Conservation (phyloP, 1,284 basidiomycete species). For the Cystobasidium pallidum region DNA sequence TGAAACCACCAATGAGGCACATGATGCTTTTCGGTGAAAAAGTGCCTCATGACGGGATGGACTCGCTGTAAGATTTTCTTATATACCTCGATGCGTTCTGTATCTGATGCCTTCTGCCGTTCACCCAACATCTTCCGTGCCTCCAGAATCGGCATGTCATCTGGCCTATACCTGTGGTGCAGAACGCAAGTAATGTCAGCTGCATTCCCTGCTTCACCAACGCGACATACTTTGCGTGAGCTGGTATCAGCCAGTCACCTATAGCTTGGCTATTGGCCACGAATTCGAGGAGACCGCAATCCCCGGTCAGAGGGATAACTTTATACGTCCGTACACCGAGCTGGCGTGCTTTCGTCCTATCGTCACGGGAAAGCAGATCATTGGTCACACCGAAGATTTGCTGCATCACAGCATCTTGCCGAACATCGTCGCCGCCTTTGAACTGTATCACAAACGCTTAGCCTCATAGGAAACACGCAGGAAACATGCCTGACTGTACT, state of each 20-base stretch:
- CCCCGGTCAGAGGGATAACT: constrained; percentile 79
- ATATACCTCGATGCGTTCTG: constrained; percentile 59
- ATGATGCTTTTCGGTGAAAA: constrained; percentile 86
- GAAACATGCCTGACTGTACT: constrained; percentile 53
- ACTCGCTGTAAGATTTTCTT: constrained; percentile 64
- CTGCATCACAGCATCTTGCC: constrained; percentile 98
- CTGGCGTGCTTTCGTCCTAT: constrained; percentile 72
- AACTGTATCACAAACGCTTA: too few species aligned
- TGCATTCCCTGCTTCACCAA: not conserved
- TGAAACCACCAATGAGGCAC: constrained; percentile 87
- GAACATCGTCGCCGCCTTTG: constrained; percentile 88
- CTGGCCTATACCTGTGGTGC: constrained; percentile 17
- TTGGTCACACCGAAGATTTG: constrained; percentile 95
- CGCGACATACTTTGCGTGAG: constrained; percentile 65
- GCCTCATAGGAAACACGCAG: too few species aligned
- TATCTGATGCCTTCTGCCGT: constrained; percentile 27
- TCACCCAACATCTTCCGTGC: constrained; percentile 57
- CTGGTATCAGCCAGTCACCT: constrained; percentile 64
- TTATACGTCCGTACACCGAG: constrained; percentile 82
- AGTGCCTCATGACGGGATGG: constrained; percentile 88
- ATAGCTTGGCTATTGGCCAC: constrained; percentile 78
- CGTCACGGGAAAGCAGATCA: constrained; percentile 71
- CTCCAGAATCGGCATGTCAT: constrained; percentile 38
- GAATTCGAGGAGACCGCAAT: constrained; percentile 88
- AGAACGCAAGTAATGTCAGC: not conserved